Conservation (phyloP, 352 stramenopile species). For the Pelagophyceae sp. region DNA sequence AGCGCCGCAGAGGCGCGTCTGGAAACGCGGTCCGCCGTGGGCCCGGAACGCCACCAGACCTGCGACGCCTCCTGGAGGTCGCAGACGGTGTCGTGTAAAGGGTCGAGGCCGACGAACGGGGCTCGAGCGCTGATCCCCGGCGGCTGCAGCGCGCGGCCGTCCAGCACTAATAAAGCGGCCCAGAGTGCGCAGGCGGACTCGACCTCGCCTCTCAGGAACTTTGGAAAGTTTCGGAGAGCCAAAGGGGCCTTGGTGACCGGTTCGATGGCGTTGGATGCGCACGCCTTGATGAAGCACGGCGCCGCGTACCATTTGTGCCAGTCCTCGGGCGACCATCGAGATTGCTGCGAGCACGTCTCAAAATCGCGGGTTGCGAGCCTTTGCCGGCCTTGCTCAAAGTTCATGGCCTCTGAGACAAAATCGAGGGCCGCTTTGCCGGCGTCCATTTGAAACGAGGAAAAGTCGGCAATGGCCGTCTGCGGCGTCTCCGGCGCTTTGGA, state of each 20-base stretch:
- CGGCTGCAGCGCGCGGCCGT: not conserved
- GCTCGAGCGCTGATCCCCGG: not conserved
- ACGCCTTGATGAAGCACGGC: constrained; percentile 8
- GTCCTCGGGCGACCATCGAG: not conserved
- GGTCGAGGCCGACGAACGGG: not conserved
- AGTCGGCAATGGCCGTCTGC: constrained; percentile 1
- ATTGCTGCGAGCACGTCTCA: not conserved
- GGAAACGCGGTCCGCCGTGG: not conserved
- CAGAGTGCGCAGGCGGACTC: not conserved
- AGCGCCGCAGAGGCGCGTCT: not conserved
- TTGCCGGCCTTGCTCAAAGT: not conserved
- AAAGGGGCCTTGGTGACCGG: not conserved
- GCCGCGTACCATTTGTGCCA: constrained; percentile 8
- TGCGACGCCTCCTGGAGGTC: not conserved
- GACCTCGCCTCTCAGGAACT: not conserved
- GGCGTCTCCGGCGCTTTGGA: not conserved
- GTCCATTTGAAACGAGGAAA: constrained; percentile 14
- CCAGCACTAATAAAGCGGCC: not conserved
- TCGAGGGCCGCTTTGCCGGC: not conserved
- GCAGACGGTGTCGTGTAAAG: not conserved
- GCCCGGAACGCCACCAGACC: not conserved
- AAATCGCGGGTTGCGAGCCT: not conserved
- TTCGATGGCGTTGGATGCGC: not conserved
- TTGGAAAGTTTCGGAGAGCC: not conserved
- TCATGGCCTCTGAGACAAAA: not conserved